A percentile compares a stretch with the other conserved stretches of the same genome.
Evolutionary conservation across 2,329 filamentous ascomycete genomes (phyloP).

Genomic region (Exophiala sp.): DNA sequence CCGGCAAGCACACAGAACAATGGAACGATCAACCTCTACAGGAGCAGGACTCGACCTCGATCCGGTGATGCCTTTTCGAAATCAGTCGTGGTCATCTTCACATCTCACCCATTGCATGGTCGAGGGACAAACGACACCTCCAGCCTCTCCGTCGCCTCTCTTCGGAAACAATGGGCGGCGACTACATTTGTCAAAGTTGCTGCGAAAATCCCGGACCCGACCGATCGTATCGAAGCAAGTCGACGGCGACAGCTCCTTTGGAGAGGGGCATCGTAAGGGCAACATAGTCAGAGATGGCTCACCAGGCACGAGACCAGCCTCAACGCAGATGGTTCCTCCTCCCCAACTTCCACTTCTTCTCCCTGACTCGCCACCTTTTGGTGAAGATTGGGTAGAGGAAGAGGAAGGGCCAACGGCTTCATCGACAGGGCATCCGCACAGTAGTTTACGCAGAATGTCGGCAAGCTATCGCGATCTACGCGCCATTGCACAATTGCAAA

Average conservation of each 20-base stretch:
- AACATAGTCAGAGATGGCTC: background rate
- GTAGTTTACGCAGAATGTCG: constrained; percentile 17
- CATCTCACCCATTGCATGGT: constrained; percentile 10
- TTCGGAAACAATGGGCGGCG: background rate
- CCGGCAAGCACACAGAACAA: constrained; percentile 1
- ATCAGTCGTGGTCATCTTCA: constrained; percentile 3
- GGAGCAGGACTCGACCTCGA: background rate
- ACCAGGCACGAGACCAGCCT: background rate
- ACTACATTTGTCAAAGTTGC: constrained; percentile 18
- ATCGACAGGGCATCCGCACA: background rate
- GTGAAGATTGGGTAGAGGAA: background rate
- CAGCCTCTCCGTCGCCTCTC: constrained; percentile 6
- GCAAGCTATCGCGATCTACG: constrained; percentile 18
- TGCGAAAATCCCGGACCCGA: constrained; percentile 10
- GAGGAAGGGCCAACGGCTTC: background rate
- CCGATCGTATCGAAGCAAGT: background rate
- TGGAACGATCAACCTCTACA: constrained; percentile 3
- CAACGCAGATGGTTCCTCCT: constrained; percentile 3
- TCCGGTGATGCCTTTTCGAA: background rate
- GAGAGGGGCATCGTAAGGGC: background rate
- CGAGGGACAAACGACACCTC: constrained; percentile 15
- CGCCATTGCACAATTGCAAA: constrained; percentile 5
- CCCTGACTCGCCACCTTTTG: constrained; percentile 6
- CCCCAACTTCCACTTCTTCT: constrained; percentile 9
- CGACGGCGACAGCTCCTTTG: background rate